Evolutionary conservation across 148 eudicot species (phyloP), one percentile per base, ranked within the genome.

Genomic region (Cornus florida): DNA sequence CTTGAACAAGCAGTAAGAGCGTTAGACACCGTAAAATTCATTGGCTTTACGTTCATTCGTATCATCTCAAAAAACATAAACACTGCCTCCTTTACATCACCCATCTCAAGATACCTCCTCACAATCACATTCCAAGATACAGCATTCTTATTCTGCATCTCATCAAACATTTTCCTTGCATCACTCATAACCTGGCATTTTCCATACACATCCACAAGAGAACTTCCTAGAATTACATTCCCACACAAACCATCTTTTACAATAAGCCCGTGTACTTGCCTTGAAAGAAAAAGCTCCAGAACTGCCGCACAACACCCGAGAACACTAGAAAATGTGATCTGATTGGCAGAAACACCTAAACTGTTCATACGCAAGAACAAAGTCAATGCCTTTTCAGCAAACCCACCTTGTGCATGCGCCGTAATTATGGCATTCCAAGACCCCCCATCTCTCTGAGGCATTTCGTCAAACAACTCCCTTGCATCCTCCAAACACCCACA

Each of bases 101-200:
- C 88, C 50, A 73, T 83, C 68, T 92, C 93, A 60, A 92, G 82
- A 86, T 91, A 89, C 80, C 98, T 82, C 91, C 97, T 92, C 23
- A 94, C 87, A 62, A 92, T 88, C 86, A 94, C 89, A 88, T 94
- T 91, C 98, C 98, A 94, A 6, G 97, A 87, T 77, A 94, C 75
- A 69, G 74, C 89, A 88, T 89, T 92, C 19, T 92, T 92, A 69
- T 74, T 56, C 71, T 76, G 69, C 75, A 91, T 92, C 77, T 86
- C 97, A 83, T 92, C 83, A 79, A 94, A 94, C 89, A 91, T 83
- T 74, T 83, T 91, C 86, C 92, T 72, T 3, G 97, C 92, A 81
- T 94, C 98, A 69, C 78, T 67, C 87, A 94, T 89, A 35, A 66
- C 84, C 75, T 75, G 75, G 78, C 93, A 89, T 74, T 94, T 94